Evolutionary conservation across 2,329 filamentous ascomycete species (phyloP).

Genomic region (Coleophoma eucalyptorum): DNA sequence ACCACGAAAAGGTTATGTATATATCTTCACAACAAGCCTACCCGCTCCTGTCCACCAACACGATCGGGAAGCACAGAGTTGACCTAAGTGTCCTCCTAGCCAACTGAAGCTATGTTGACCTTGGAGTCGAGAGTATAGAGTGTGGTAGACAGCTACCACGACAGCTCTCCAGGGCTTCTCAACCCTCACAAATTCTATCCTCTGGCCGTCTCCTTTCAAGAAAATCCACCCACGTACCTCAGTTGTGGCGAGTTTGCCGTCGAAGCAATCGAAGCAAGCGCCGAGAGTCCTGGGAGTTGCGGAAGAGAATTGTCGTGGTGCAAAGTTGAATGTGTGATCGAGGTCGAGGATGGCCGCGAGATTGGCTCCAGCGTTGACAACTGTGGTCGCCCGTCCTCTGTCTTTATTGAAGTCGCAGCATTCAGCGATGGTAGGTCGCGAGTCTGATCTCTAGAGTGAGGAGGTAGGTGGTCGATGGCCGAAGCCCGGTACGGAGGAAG

Average conservation of each 20-base stretch:
- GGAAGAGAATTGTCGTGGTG: slow-evolving; percentile 35
- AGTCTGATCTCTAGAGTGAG: slow-evolving; percentile 42
- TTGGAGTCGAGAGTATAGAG: too few species aligned
- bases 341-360: slow-evolving; percentile 48
- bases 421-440: slow-evolving; percentile 42
- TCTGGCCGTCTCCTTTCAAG: too few species aligned
- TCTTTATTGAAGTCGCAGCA: slow-evolving; percentile 32
- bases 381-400: slow-evolving; percentile 40
- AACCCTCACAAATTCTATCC: too few species aligned
- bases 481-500: slow-evolving; percentile 56
- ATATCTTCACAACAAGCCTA: too few species aligned
- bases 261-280: slow-evolving; percentile 51
- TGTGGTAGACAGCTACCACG: too few species aligned
- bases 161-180: too few species aligned
- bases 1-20: too few species aligned
- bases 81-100: too few species aligned
- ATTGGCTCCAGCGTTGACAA: slow-evolving; percentile 45
- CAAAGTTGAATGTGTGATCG: slow-evolving; percentile 38
- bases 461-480: slow-evolving; percentile 46
- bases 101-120: too few species aligned
- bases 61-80: too few species aligned
- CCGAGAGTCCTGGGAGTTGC: slow-evolving; percentile 52
- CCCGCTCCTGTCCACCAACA: too few species aligned
- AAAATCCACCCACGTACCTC: slow-evolving; percentile 36
- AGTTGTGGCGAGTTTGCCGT: slow-evolving; percentile 44